A percentile compares a stretch with the other conserved stretches of the same genome.
These are phyloP conservation scores for Vickermania spadyakhi DNA, from an alignment of 208 protist genomes.

Conservation along the genomic window DNA sequence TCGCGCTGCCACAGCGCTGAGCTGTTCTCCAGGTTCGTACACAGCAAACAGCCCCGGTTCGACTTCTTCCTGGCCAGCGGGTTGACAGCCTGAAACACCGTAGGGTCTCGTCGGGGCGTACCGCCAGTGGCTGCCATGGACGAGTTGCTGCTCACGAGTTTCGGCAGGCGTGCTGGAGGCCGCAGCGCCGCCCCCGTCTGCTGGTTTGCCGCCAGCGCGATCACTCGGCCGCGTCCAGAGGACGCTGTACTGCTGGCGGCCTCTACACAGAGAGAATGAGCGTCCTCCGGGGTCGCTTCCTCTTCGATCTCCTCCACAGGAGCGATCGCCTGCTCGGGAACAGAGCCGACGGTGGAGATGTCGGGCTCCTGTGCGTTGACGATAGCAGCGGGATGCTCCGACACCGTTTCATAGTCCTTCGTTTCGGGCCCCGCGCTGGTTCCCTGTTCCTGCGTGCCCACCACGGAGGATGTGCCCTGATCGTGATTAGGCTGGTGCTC, in stretches of 20 bases:
- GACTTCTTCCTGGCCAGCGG: slow-evolving; percentile 27
- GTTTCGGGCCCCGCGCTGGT: background rate
- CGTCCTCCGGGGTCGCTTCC: too few relatives aligned
- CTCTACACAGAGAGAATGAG: too few relatives aligned
- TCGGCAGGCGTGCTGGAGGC: background rate
- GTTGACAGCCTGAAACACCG: slow-evolving; percentile 30
- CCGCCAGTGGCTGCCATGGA: background rate
- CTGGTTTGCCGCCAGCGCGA: background rate
- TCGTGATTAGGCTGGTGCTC: background rate
- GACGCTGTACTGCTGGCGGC: too few relatives aligned
- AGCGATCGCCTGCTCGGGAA: too few relatives aligned
- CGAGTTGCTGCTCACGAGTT: background rate
- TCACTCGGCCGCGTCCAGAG: too few relatives aligned
- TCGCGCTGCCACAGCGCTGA: slow-evolving; percentile 69
- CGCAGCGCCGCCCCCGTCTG: background rate
- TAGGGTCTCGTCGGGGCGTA: slow-evolving; percentile 20
- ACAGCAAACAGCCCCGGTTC: slow-evolving; percentile 45
- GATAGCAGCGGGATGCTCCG: too few relatives aligned
- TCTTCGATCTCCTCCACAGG: too few relatives aligned
- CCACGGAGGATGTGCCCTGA: background rate
- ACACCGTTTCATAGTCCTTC: background rate
- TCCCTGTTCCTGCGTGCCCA: background rate
- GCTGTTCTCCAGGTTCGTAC: slow-evolving; percentile 78
- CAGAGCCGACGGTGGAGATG: too few relatives aligned
- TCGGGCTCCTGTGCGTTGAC: too few relatives aligned